Base-by-base conservation (phyloP, 2,329 filamentous ascomycete genomes). In the Penicillium concentricum region DNA sequence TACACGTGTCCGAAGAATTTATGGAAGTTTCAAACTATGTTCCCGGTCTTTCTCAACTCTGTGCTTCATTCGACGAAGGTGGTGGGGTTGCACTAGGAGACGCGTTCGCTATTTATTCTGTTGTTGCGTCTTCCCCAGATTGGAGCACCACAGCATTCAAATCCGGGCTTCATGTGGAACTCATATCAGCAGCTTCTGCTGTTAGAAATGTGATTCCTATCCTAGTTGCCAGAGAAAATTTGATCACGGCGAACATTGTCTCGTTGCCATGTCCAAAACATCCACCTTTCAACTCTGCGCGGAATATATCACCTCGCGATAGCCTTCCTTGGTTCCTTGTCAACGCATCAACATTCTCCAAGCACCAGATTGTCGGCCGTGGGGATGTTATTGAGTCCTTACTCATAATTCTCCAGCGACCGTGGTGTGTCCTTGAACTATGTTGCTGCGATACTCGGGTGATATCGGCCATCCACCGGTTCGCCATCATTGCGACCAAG, bases 101-200 rank as follows among this genome's bases (percentile, higher is more conserved):
- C 41, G 16, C 49, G 3, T 59, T 59, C 18, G 48, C 44, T 16
- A 54, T 57, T 13, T 57, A 58, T n/a, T 58, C 56, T n/a, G 12
- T 58, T 41, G 53, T 56, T 43, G 56, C 53, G 4, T 41, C 32
- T 13, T n/a, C 45, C 10, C 45, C 22, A 18, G 32, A 37, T 35
- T 37, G 30, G 45, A n/a, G 10, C 16, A 26, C 6, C 9, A 37
- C 22, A 8, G 2, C 9, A 9, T 37, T 20, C 6, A 10, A 26
- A 37, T n/a, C 20, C 13, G 10, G 12, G 10, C 16, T 37, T 26
- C 22, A 13, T 10, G 24, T 24, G 20, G 32, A 48, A 48, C 45
- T 48, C 5, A 18, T 24, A 9, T 35, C 32, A 15, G 32, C 45
- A 7, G 45, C 45, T 26, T 37, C 20, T n/a, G 45, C 32, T 18